These are phyloP conservation scores for Aspergillus biplanus DNA, from an alignment of 495 filamentous ascomycete genomes.

Conservation along the genomic window DNA sequence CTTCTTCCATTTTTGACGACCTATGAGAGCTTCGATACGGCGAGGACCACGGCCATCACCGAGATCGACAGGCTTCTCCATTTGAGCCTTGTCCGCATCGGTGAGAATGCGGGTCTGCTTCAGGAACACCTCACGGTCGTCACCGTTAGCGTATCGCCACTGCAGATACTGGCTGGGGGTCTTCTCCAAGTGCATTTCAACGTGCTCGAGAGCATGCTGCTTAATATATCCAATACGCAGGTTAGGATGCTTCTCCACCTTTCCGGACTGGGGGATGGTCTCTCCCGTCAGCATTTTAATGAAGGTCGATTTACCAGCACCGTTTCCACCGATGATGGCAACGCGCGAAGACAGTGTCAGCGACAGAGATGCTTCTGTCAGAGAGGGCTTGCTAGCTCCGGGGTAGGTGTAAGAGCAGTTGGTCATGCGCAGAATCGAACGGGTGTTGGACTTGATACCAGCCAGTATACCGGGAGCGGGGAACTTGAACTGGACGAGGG, in stretches of 20 bases:
- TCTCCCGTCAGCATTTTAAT: conserved; percentile 99
- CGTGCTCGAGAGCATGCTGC: conserved; percentile 98
- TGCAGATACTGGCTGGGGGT: conserved; percentile 98
- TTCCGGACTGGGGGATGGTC: conserved; percentile 80
- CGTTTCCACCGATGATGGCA: conserved; percentile 95
- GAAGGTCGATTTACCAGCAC: conserved; percentile 96
- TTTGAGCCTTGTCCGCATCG: conserved; percentile 80
- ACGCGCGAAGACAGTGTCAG: conserved; percentile 89
- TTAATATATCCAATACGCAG: conserved; percentile 99
- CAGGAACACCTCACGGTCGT: conserved; percentile 94
- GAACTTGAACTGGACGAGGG: conserved; percentile 95
- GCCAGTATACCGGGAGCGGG: conserved; percentile 91
- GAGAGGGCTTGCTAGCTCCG: conserved; percentile 77
- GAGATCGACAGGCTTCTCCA: conserved; percentile 85
- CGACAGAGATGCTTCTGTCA: conserved; percentile 83
- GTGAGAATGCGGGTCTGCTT: conserved; percentile 96
- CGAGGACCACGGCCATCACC: conserved; percentile 77
- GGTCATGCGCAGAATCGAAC: conserved; percentile 93
- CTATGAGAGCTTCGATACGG: conserved; percentile 86
- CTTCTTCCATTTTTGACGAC: conserved; percentile 99
- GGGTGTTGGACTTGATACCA: conserved; percentile 92
- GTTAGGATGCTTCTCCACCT: conserved; percentile 98
- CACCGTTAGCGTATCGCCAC: conserved; percentile 97
- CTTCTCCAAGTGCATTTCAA: conserved; percentile 99
- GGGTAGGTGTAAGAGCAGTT: conserved; percentile 92